Percentiles rank a stretch among this genome's conserved stretches.
phyloP scores from a whole-genome alignment of 2,329 filamentous ascomycete genomes.

The Exophiala viscosa region DNA sequence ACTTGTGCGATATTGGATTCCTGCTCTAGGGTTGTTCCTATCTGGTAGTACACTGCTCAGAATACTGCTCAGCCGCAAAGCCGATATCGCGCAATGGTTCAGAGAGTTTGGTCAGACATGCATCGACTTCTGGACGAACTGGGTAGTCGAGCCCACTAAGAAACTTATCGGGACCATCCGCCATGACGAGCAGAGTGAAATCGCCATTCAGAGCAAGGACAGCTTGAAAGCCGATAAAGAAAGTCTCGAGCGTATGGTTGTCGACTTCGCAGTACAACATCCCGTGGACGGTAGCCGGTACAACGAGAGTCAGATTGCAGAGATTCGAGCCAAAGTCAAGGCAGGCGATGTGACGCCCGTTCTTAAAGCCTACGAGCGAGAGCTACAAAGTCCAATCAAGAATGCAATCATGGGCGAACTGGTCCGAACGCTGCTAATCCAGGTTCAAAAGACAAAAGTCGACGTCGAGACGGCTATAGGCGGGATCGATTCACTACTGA shows the following conservation, averaged over 20 bases:
- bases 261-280: slow-evolving; percentile 88
- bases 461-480: slow-evolving; percentile 95
- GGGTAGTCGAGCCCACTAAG: slow-evolving; percentile 80
- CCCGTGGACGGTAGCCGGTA: slow-evolving; percentile 57
- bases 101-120: slow-evolving; percentile 72
- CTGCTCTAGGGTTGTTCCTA: slow-evolving; percentile 64
- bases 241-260: slow-evolving; percentile 94
- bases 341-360: slow-evolving; percentile 93
- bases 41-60: slow-evolving; percentile 85
- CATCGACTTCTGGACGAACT: slow-evolving; percentile 92
- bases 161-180: slow-evolving; percentile 88
- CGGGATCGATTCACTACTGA: slow-evolving; percentile 89
- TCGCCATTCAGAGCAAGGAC: slow-evolving; percentile 93
- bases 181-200: slow-evolving; percentile 86
- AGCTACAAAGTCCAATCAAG: slow-evolving; percentile 74
- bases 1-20: slow-evolving; percentile 84
- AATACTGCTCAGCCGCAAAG: slow-evolving; percentile 68
- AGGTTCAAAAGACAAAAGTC: slow-evolving; percentile 98
- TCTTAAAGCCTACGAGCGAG: slow-evolving; percentile 83
- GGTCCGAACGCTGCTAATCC: slow-evolving; percentile 84
- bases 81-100: slow-evolving; percentile 77
- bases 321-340: slow-evolving; percentile 73
- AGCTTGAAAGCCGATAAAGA: slow-evolving; percentile 86
- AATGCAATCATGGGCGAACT: slow-evolving; percentile 84
- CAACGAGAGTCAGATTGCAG: slow-evolving; percentile 65